A percentile compares a stretch with the other conserved stretches of the same genome.
Conservation (phyloP, 2,329 filamentous ascomycete genomes). For the Lanzia echinophila region DNA sequence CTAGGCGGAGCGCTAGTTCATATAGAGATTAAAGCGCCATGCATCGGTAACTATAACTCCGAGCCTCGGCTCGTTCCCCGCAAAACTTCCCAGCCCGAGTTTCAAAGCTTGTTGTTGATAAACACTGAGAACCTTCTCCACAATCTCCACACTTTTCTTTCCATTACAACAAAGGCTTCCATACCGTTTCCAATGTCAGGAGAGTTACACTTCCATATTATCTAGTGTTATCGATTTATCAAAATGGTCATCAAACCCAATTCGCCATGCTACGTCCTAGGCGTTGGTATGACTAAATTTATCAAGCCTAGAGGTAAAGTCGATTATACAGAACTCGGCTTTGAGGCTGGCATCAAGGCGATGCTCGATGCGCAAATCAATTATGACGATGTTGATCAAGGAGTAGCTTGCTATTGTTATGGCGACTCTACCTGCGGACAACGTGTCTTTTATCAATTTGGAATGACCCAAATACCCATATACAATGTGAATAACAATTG, state of each 20-base stretch:
- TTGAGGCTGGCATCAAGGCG: conserved; percentile 66
- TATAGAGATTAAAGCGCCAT: too few relatives aligned
- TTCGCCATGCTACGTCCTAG: conserved; percentile 71
- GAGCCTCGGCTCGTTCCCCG: too few relatives aligned
- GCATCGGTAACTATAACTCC: too few relatives aligned
- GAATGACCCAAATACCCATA: conserved; percentile 92
- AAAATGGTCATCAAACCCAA: conserved; percentile 25
- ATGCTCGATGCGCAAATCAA: conserved; percentile 72
- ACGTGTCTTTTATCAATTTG: conserved; percentile 97
- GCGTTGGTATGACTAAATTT: conserved; percentile 99
- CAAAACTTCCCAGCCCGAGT: too few relatives aligned
- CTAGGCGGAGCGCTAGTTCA: too few relatives aligned
- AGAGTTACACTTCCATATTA: too few relatives aligned
- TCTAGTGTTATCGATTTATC: not conserved
- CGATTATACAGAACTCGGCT: conserved; percentile 90
- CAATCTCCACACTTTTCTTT: too few relatives aligned
- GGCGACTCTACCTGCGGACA: conserved; percentile 93
- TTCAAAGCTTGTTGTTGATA: too few relatives aligned
- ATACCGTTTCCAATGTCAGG: too few relatives aligned
- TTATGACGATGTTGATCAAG: conserved; percentile 94
- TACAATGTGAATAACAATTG: conserved; percentile 99
- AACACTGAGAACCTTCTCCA: too few relatives aligned
- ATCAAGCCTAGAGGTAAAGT: conserved; percentile 93
- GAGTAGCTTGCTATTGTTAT: conserved; percentile 96
- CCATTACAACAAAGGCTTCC: too few relatives aligned